phyloP scores from a whole-genome alignment of 2,329 filamentous ascomycete genomes.

The Moelleriella libera region DNA sequence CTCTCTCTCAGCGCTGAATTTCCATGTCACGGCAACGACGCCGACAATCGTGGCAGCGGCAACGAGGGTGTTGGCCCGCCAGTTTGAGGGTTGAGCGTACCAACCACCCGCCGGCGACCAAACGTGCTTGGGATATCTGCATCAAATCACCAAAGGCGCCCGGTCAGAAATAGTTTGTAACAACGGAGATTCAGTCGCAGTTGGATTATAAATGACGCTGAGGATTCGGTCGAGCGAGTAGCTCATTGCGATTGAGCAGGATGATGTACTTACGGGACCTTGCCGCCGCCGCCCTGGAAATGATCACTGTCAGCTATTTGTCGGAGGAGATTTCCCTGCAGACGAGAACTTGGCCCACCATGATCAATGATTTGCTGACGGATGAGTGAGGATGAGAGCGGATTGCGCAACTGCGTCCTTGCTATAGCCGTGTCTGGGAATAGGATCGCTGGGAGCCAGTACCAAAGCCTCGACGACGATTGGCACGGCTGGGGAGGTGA shows the following conservation, averaged over 20 bases:
- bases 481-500: conserved; percentile 1
- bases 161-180: not conserved
- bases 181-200: not conserved
- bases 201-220: too few relatives aligned
- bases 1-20: conserved; percentile 60
- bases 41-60: conserved; percentile 55
- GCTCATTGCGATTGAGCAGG: not conserved
- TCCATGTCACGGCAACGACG: conserved; percentile 55
- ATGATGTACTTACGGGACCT: conserved; percentile 34
- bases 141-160: not conserved
- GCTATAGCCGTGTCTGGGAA: not conserved
- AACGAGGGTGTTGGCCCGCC: conserved; percentile 80
- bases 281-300: conserved; percentile 59
- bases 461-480: not conserved
- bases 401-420: conserved; percentile 17
- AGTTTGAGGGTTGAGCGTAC: conserved; percentile 91
- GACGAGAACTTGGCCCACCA: conserved; percentile 28
- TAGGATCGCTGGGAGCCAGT: too few relatives aligned
- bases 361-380: conserved; percentile 30
- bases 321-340: not conserved
- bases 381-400: conserved; percentile 9
- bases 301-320: too few relatives aligned
- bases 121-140: conserved; percentile 93
- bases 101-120: conserved; percentile 98
- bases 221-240: not conserved